Percentiles rank a stretch among this genome's conserved stretches.
Conservation (phyloP, 306 rosid species). For the Pyrus betulifolia region DNA sequence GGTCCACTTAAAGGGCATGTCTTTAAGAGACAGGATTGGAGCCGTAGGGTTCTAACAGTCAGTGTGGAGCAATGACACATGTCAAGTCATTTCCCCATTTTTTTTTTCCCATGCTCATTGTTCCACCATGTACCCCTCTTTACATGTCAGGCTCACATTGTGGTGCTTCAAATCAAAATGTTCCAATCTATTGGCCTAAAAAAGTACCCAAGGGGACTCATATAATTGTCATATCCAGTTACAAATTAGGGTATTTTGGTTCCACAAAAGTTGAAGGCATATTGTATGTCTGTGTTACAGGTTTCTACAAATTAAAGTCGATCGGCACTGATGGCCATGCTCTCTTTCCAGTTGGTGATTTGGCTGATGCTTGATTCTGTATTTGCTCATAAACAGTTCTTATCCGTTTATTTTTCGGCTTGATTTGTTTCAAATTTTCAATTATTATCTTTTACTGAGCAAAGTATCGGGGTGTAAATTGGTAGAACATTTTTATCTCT, state of each 20-base stretch:
- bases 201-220: not conserved
- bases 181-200: not conserved
- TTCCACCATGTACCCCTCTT: constrained; percentile 3
- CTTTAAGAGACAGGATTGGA: constrained; percentile 17
- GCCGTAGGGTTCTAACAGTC: constrained; percentile 10
- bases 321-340: not conserved
- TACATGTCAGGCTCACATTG: constrained; percentile 4
- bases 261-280: not conserved
- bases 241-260: not conserved
- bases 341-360: not conserved
- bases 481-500: too few species aligned
- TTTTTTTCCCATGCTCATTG: constrained; percentile 1
- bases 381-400: too few species aligned
- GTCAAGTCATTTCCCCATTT: not conserved
- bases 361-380: not conserved
- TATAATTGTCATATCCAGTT: not conserved
- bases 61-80: constrained; percentile 4
- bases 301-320: not conserved
- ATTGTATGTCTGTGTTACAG: not conserved
- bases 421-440: not conserved
- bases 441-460: not conserved
- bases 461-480: too few species aligned
- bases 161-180: constrained; percentile 18
- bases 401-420: not conserved
- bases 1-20: not conserved